Evolutionary conservation across 2,329 filamentous ascomycete species (phyloP).

Genomic region (Talaromyces islandicus): DNA sequence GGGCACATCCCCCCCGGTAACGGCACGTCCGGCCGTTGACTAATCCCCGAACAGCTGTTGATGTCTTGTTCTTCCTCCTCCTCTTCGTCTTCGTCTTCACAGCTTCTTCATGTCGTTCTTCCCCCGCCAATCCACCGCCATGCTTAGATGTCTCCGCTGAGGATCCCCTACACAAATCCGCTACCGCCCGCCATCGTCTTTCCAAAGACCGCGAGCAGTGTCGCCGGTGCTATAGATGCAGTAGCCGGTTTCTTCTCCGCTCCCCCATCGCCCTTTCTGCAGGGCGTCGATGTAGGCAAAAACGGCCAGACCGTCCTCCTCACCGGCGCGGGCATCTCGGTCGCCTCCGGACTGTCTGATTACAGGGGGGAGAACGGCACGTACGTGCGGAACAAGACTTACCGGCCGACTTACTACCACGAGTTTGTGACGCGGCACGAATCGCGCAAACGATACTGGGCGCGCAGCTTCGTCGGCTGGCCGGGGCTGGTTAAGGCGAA

Average conservation of each 20-base stretch:
- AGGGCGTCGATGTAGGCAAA: constrained; percentile 35
- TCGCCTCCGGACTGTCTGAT: constrained; percentile 86
- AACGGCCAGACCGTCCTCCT: constrained; percentile 58
- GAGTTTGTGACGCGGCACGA: constrained; percentile 81
- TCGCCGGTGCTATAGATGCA: constrained; percentile 69
- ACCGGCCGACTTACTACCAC: constrained; percentile 86
- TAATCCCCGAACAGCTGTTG: not conserved
- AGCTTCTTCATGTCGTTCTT: not conserved
- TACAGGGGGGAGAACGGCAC: constrained; percentile 87
- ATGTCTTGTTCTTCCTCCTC: not conserved
- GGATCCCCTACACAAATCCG: constrained; percentile 84
- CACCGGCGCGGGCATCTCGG: constrained; percentile 85
- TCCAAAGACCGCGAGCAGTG: constrained; percentile 63
- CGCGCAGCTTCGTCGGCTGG: constrained; percentile 90
- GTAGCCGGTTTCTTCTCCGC: constrained; percentile 69
- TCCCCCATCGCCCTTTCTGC: constrained; percentile 47
- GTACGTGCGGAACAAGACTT: constrained; percentile 84
- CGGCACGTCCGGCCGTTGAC: not conserved
- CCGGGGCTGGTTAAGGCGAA: constrained; percentile 69
- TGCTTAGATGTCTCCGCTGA: constrained; percentile 66
- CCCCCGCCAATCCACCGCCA: not conserved
- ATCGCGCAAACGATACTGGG: constrained; percentile 90
- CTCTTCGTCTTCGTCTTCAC: not conserved
- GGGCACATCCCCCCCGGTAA: not conserved
- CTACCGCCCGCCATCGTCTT: constrained; percentile 70